Conservation (phyloP, 768 basidiomycete species). For the Boletus barrowsii region DNA sequence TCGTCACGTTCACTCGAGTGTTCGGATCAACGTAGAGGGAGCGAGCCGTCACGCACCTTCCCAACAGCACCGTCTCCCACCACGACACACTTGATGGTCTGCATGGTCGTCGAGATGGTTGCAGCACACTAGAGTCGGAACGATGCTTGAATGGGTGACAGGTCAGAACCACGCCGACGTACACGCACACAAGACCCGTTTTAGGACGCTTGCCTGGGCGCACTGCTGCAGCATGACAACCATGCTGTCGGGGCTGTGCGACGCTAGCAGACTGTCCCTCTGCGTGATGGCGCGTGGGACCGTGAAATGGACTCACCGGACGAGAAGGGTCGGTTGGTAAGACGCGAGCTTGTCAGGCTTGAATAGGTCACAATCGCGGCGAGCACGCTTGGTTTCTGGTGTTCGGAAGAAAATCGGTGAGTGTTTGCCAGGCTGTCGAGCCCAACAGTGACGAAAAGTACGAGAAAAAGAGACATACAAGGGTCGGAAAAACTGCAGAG, state of each 20-base stretch:
- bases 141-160: constrained; percentile 10
- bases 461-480: constrained; percentile 20
- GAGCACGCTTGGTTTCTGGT: constrained; percentile 25
- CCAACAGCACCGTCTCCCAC: constrained; percentile 98
- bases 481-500: constrained; percentile 14
- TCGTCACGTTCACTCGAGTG: constrained; percentile 3
- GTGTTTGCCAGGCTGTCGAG: constrained; percentile 7
- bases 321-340: constrained; percentile 11
- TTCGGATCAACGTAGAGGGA: not conserved
- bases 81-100: constrained; percentile 97
- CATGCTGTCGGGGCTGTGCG: constrained; percentile 26
- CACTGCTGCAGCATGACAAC: constrained; percentile 32
- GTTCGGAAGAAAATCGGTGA: constrained; percentile 20
- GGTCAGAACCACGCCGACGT: constrained; percentile 19
- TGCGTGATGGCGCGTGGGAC: constrained; percentile 2
- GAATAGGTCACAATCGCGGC: constrained; percentile 26
- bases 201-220: constrained; percentile 15
- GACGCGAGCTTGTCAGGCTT: constrained; percentile 22
- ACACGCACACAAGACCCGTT: constrained; percentile 26
- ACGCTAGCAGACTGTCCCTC: constrained; percentile 7
- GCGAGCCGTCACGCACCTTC: constrained; percentile 62
- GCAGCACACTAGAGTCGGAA: constrained; percentile 13
- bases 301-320: constrained; percentile 21
- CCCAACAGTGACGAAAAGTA: not conserved
- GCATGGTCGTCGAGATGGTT: constrained; percentile 51